phyloP scores from a whole-genome alignment of 2,329 filamentous ascomycete species.

The Parastagonospora avenae region DNA sequence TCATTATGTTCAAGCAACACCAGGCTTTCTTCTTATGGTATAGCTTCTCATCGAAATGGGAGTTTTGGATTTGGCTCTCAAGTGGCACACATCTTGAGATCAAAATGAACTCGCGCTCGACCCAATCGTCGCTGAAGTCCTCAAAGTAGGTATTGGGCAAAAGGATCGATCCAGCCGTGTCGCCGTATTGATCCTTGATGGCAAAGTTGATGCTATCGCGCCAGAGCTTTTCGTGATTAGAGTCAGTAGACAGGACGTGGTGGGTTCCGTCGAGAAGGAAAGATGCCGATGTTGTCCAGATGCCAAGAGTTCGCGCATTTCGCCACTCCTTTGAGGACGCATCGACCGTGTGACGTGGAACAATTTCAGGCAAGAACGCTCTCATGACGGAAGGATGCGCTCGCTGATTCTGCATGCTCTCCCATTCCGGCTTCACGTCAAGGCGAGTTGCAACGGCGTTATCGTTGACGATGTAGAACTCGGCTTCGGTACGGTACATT shows the following conservation, averaged over 20 bases:
- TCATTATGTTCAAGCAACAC: conserved; percentile 11
- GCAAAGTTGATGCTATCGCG: conserved; percentile 1
- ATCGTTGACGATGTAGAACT: conserved; percentile 8
- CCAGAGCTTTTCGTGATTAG: background rate
- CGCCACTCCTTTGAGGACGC: conserved; percentile 1
- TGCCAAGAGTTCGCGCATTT: background rate
- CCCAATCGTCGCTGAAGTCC: background rate
- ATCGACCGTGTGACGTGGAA: background rate
- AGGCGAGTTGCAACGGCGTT: background rate
- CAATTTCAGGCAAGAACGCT: background rate
- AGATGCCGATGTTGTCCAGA: background rate
- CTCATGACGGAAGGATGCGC: background rate
- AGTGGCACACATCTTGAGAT: background rate
- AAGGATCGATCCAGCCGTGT: conserved; percentile 1
- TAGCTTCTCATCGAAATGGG: conserved; percentile 6
- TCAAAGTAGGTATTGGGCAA: conserved; percentile 3
- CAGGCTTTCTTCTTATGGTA: conserved; percentile 1
- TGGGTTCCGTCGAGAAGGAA: background rate
- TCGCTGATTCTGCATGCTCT: background rate
- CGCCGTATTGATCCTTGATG: background rate
- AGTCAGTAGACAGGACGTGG: background rate
- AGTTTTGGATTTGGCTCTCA: background rate
- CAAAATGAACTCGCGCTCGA: conserved; percentile 5
- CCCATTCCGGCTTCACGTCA: background rate
- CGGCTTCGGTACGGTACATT: background rate